phyloP scores from a whole-genome alignment of 768 basidiomycete species.

The Mycena indigotica region DNA sequence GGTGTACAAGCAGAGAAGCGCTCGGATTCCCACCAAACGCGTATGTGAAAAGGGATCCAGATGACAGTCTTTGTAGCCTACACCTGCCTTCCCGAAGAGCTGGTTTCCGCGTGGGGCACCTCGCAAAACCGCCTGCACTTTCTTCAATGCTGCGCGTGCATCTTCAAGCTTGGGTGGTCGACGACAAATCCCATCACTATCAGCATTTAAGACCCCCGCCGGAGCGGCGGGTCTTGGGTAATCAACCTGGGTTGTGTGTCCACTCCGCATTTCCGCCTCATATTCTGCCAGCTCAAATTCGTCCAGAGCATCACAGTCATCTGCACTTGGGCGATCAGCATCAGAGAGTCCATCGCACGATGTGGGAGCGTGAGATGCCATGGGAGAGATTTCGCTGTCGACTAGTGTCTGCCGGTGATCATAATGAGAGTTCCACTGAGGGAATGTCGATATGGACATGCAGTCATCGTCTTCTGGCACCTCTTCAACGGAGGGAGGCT shows the following conservation, averaged over 20 bases:
- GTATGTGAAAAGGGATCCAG: slow-evolving; percentile 3
- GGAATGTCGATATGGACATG: background rate
- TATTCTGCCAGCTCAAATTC: background rate
- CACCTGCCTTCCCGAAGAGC: background rate
- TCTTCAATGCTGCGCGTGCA: background rate
- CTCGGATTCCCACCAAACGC: slow-evolving; percentile 11
- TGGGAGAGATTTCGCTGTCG: too few species aligned
- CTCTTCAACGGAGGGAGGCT: background rate
- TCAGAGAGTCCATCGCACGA: background rate
- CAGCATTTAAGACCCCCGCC: background rate
- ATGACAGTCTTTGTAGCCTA: background rate
- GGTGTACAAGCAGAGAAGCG: slow-evolving; percentile 13
- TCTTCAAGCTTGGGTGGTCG: background rate
- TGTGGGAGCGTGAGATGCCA: background rate
- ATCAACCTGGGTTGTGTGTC: background rate
- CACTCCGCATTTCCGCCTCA: background rate
- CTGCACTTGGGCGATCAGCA: background rate
- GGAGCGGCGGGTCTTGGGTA: background rate
- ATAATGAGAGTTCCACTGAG: background rate
- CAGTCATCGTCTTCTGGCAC: background rate
- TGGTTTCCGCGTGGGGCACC: background rate
- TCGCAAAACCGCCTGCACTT: background rate
- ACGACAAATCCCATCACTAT: background rate
- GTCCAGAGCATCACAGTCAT: background rate
- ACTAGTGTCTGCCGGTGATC: background rate